Conservation (phyloP, 805 yeast species). For the Alloascoidea hylecoeti region DNA sequence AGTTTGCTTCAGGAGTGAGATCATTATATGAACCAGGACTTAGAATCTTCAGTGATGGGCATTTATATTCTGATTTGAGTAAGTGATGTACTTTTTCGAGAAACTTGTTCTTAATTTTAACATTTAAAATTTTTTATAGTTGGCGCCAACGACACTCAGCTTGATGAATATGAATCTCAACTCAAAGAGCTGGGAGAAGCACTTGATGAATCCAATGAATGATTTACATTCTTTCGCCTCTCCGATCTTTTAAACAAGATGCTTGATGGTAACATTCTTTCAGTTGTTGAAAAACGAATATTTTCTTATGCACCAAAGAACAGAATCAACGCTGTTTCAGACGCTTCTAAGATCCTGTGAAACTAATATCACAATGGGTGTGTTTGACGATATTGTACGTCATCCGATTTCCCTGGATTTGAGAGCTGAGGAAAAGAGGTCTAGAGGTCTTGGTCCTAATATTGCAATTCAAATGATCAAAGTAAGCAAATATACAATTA, state of each 20-base stretch:
- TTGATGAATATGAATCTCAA: constrained; percentile 29
- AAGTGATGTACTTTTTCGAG: background rate
- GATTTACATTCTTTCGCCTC: too few species aligned
- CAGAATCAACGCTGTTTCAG: too few species aligned
- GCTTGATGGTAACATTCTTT: too few species aligned
- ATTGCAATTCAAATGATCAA: constrained; percentile 54
- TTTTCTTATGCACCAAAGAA: too few species aligned
- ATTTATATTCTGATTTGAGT: constrained; percentile 46
- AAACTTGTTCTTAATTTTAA: too few species aligned
- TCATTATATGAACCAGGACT: constrained; percentile 41
- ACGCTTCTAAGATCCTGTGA: background rate
- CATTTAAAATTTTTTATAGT: constrained; percentile 9
- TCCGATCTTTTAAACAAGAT: too few species aligned
- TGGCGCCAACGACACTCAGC: constrained; percentile 43
- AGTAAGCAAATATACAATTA: background rate
- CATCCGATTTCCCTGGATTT: constrained; percentile 22
- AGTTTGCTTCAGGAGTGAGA: background rate
- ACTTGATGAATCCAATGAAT: too few species aligned
- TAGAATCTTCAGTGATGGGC: constrained; percentile 45
- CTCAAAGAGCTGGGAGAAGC: constrained; percentile 27
- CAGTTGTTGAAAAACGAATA: too few species aligned
- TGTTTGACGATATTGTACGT: constrained; percentile 39
- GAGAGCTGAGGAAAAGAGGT: constrained; percentile 33
- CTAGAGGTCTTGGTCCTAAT: constrained; percentile 32
- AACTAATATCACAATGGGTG: constrained; percentile 24